Evolutionary conservation across 163 green algal genomes (phyloP).

Genomic region (Scenedesmus sp.): DNA sequence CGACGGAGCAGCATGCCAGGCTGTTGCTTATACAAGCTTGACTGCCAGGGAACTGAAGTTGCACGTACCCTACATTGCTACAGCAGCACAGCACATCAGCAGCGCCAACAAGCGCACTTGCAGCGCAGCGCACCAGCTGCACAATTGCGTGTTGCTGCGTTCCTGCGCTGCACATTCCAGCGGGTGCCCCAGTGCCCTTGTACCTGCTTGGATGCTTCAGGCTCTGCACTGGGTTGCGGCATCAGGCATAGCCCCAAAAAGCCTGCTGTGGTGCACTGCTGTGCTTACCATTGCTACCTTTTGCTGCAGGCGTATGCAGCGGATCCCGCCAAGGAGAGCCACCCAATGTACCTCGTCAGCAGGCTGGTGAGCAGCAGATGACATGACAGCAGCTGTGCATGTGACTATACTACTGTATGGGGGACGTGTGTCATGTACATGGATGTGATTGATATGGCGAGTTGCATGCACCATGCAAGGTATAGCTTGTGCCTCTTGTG

Average conservation of each 20-base stretch:
- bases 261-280: not conserved
- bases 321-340: conserved; percentile 16
- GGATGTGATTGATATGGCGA: not conserved
- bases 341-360: not conserved
- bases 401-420: not conserved
- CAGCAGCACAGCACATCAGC: no score
- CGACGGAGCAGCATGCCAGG: no score
- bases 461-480: no score
- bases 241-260: no score
- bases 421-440: not conserved
- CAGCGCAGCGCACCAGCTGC: no score
- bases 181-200: not conserved
- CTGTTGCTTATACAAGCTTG: no score
- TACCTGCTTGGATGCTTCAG: not conserved
- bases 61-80: no score
- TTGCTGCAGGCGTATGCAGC: not conserved
- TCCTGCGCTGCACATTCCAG: not conserved
- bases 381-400: not conserved
- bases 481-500: no score
- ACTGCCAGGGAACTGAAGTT: no score
- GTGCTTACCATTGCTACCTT: not conserved
- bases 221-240: no score
- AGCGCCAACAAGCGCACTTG: no score
- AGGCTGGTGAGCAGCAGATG: conserved; percentile 16
- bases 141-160: no score